Base-by-base conservation (phyloP, 441 rosid species). In the Eutrema salsugineum region DNA sequence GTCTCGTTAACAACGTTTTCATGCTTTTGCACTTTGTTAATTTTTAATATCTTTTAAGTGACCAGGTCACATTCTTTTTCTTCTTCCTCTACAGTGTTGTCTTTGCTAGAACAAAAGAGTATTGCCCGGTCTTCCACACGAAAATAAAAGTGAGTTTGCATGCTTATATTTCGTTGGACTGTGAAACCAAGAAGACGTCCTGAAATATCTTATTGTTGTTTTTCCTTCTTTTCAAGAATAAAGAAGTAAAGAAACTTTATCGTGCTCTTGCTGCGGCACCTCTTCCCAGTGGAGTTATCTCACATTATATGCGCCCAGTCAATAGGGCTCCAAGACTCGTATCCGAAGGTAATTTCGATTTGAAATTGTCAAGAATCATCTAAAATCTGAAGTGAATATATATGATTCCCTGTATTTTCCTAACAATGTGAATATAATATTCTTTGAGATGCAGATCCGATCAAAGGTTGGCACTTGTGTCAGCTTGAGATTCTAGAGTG, bases 261-360 rank as follows among this genome's bases (percentile, higher is more conserved):
- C 86, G 84, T 58, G 98, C 93, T 72, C 94, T 93, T 66, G 83
- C 90, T 58, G 87, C 84, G 71, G 85, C 91, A 40, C 93, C 97
- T 68, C 66, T 88, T 62, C 88, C 94, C 35, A 54, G 63, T 70
- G 96, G 98, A 80, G 65, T 91, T 1, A 77, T 91, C 59, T 85
- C 90, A 53, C 97, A 93, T 77, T 91, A 89, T 78, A 93, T 93
- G 96, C 93, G 97, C 32, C 97, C 98, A 11, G 48, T 79, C 66
- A 91, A 87, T 66, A 66, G 76, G 74, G 92, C 98, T 75, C 97
- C 98, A 5, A 85, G 94, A 76, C 85, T 93, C 39, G 85, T 93
- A 73, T 87, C 90, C 11, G 89, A 87, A 84, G 93, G 98, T 91
- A 80, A 63, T 9, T 28, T 19, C 0, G 0, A 24, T 35, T 35